Percentiles rank a stretch among this genome's conserved stretches.
phyloP scores from a whole-genome alignment of 345 rosid genomes.

The Rhizophora mangle region DNA sequence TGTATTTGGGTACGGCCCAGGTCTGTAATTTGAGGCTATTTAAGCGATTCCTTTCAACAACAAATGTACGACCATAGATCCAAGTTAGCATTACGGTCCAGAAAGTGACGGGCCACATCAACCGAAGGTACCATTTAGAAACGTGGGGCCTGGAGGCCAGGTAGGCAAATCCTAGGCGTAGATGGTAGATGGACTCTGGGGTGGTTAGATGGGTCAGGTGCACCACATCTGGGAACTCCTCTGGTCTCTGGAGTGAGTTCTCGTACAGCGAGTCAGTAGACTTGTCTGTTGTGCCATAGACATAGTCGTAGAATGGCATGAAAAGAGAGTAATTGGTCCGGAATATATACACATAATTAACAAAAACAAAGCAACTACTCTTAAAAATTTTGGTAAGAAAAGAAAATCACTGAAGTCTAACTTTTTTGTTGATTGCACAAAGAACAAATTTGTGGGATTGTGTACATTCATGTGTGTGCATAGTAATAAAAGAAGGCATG shows the following conservation, averaged over 20 bases:
- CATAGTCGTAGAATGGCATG: constrained; percentile 27
- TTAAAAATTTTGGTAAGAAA: no score
- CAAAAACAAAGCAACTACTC: no score
- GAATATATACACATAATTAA: no score
- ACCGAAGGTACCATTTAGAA: constrained; percentile 41
- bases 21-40: constrained; percentile 50
- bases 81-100: constrained; percentile 42
- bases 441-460: no score
- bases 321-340: constrained; percentile 27
- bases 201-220: constrained; percentile 62
- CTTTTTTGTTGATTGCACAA: no score
- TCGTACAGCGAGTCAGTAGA: constrained; percentile 16
- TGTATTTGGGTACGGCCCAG: constrained; percentile 71
- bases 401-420: no score
- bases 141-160: constrained; percentile 53
- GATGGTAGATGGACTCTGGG: constrained; percentile 59
- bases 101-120: constrained; percentile 63
- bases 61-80: constrained; percentile 42
- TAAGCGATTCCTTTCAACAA: constrained; percentile 51
- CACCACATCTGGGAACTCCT: constrained; percentile 55
- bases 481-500: no score
- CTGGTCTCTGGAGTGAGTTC: constrained; percentile 23
- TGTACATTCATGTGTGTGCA: no score
- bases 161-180: constrained; percentile 51
- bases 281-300: constrained; percentile 22